Base-by-base conservation (phyloP, 257 asterid genomes). In the Fraxinus cuspidata region DNA sequence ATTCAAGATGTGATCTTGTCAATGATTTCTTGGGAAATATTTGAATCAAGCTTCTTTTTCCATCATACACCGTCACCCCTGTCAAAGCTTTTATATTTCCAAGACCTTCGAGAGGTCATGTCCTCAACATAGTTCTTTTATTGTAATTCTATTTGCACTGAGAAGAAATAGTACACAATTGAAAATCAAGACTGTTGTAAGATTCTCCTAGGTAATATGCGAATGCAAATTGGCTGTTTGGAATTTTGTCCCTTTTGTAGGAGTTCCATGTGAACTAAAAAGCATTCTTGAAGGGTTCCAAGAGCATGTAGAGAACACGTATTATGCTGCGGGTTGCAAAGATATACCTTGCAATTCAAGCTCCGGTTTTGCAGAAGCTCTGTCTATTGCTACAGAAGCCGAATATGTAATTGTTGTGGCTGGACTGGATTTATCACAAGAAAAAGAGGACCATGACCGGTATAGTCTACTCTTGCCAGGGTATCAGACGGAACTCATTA, bases 401-500 rank as follows among this genome's bases (percentile, higher is more conserved):
- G 94, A 91, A 11, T 82, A 88, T 72, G 97, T 90, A 70, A 73
- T 93, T 67, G 75, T 95, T 31, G 91, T 91, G 74, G 98, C 83
- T 66, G 99, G 99, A 35, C 69, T 95, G 84, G 98, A 95, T 85
- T 87, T 93, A 83, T 82, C 96, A 21, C 96, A 89, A 77, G 99
- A 95, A 89, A 85, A 90, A 1, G 99, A 95, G 84, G 98, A 93
- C 80, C 88, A 0, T 37, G 99, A 95, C 79, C 88, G 99, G 74
- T 89, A 91, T 78, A 95, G 96, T 87, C 97, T 95, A 80, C 92
- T 95, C 63, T 83, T 95, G 83, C 99, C 99, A 1, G 99, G 99
- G 51, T 32, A 91, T 82, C 99, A 95, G 82, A 87, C 32, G 81
- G 80, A 78, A 37, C 91, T 95, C 19, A 79, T 91, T 77, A 81